phyloP scores from a whole-genome alignment of 2,329 filamentous ascomycete genomes.

The Neurospora sp. region DNA sequence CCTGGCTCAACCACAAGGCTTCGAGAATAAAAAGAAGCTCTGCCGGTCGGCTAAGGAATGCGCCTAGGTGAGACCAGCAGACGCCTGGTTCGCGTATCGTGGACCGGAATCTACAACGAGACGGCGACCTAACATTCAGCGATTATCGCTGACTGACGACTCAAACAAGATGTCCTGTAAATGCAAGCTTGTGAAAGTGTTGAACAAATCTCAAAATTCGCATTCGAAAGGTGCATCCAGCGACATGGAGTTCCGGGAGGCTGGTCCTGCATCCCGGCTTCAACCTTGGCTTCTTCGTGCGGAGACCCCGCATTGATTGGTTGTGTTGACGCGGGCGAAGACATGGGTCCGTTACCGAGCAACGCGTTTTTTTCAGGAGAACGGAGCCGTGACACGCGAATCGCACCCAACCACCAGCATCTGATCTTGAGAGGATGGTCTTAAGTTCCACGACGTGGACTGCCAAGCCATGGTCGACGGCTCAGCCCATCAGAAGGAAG shows the following conservation, averaged over 20 bases:
- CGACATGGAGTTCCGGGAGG: neutral
- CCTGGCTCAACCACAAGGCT: no score
- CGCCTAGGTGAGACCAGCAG: neutral
- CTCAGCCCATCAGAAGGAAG: neutral
- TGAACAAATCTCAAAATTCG: neutral
- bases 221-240: conserved; percentile 4
- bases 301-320: neutral
- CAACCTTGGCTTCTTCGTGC: neutral
- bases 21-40: neutral
- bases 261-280: neutral
- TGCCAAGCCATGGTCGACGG: neutral
- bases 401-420: neutral
- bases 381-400: neutral
- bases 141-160: neutral
- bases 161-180: neutral
- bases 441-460: neutral
- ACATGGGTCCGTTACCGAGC: neutral
- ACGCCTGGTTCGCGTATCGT: neutral
- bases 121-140: neutral
- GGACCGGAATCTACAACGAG: neutral
- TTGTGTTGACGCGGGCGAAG: neutral
- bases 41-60: neutral
- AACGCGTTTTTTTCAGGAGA: neutral
- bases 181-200: neutral
- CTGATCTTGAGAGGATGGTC: neutral